These are phyloP conservation scores for Aureobasidium leucospermi DNA, from an alignment of 2,329 filamentous ascomycete species.

Conservation along the genomic window DNA sequence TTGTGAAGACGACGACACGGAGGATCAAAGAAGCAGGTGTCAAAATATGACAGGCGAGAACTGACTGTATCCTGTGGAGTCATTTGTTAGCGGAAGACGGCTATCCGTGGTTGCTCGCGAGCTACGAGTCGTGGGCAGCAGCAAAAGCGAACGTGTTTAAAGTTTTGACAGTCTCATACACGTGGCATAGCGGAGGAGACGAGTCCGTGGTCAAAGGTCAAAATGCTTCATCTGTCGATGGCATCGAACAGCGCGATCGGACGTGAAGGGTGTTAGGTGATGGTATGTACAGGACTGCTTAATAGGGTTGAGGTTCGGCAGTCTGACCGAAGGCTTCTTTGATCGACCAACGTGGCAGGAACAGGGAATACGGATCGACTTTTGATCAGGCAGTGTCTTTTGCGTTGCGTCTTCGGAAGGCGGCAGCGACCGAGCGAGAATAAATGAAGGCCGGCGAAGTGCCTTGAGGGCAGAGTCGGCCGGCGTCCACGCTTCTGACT, in stretches of 20 bases:
- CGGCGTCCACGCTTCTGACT: neutral
- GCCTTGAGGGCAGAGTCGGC: neutral
- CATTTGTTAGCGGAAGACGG: neutral
- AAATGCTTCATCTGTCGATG: neutral
- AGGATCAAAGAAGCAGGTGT: neutral
- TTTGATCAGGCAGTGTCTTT: neutral
- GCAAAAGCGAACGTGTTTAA: neutral
- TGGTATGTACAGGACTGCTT: neutral
- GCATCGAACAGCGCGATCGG: neutral
- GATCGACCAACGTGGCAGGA: neutral
- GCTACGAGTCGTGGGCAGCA: neutral
- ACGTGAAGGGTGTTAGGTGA: neutral
- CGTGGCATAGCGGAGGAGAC: neutral
- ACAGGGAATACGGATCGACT: neutral
- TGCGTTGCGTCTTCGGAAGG: neutral
- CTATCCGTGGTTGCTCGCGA: neutral
- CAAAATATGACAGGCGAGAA: neutral
- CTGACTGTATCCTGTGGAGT: neutral
- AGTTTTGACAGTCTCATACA: neutral
- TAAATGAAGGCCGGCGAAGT: neutral
- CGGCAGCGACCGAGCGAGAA: neutral
- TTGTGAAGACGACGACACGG: neutral
- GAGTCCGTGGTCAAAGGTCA: neutral
- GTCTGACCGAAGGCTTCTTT: neutral
- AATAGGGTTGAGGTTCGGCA: neutral